phyloP scores from a whole-genome alignment of 2,329 filamentous ascomycete genomes.

The Cryphonectria radicalis region DNA sequence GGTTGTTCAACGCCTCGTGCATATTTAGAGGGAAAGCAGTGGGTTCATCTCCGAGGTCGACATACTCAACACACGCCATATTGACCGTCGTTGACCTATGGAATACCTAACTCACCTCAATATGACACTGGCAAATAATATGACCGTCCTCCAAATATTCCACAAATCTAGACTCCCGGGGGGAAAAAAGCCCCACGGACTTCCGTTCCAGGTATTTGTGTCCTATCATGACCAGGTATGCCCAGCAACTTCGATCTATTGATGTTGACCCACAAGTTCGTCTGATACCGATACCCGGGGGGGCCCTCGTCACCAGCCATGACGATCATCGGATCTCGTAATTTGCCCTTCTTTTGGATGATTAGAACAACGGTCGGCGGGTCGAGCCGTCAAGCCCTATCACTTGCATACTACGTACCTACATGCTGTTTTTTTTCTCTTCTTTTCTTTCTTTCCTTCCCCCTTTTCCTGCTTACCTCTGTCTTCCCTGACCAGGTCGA shows the following conservation, averaged over 20 bases:
- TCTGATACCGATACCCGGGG: conserved; percentile 2
- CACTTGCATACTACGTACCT: background rate
- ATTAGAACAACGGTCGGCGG: background rate
- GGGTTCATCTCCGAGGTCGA: background rate
- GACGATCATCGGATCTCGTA: background rate
- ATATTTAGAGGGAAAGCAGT: background rate
- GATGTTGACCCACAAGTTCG: conserved; percentile 7
- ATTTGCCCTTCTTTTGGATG: background rate
- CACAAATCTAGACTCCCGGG: background rate
- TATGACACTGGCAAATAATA: too few species aligned
- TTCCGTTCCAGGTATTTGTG: background rate
- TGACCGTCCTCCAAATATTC: background rate
- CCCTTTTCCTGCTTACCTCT: too few species aligned
- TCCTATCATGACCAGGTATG: background rate
- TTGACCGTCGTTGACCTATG: too few species aligned
- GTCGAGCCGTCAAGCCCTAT: background rate
- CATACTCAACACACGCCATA: background rate
- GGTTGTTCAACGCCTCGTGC: background rate
- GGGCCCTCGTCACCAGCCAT: background rate
- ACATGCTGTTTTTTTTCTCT: too few species aligned
- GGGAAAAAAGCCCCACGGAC: background rate
- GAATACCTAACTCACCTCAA: too few species aligned
- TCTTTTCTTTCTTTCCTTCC: too few species aligned
- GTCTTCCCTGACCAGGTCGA: too few species aligned
- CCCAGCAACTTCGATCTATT: background rate